A percentile compares a stretch with the other conserved stretches of the same genome.
Conservation (phyloP, 2,329 filamentous ascomycete genomes). For the Ophiostoma himal-ulmi region DNA sequence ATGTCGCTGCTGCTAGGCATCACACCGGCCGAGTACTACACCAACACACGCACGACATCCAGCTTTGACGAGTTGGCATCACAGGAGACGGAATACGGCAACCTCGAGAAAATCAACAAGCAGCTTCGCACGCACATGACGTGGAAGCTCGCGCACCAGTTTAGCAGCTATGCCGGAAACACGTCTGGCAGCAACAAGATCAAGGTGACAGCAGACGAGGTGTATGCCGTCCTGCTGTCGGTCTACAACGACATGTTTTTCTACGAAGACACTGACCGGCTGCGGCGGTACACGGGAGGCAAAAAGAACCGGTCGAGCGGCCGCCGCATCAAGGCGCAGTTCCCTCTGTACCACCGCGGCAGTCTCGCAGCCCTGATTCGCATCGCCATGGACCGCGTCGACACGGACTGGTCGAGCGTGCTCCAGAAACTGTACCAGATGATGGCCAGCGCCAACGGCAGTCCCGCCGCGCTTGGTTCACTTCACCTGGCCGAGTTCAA, state of each 20-base stretch:
- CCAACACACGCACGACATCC: slow-evolving; percentile 41
- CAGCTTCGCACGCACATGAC: slow-evolving; percentile 26
- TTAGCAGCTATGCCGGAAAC: slow-evolving; percentile 27
- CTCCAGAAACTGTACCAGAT: slow-evolving; percentile 26
- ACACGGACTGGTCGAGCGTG: slow-evolving; percentile 30
- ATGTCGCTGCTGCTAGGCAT: slow-evolving; percentile 48
- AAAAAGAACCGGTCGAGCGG: not conserved
- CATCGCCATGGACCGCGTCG: slow-evolving; percentile 33
- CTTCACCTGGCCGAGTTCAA: not conserved
- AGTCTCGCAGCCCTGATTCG: slow-evolving; percentile 39
- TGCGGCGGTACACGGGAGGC: not conserved
- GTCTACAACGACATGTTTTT: slow-evolving; percentile 1
- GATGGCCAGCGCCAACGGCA: not conserved
- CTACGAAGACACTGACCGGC: not conserved
- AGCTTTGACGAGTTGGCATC: slow-evolving; percentile 34
- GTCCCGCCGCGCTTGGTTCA: slow-evolving; percentile 11
- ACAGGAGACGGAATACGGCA: not conserved
- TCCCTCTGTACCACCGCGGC: slow-evolving; percentile 35
- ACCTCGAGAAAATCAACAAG: slow-evolving; percentile 30
- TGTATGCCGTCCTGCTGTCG: not conserved
- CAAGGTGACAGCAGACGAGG: not conserved
- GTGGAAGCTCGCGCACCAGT: slow-evolving; percentile 36
- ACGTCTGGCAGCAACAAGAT: not conserved
- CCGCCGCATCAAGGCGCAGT: not conserved
- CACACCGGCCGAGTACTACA: slow-evolving; percentile 45